Percentiles rank a stretch among this genome's conserved stretches.
Conservation (phyloP, 1,139 yeast species). For the Hanseniaspora sp. region DNA sequence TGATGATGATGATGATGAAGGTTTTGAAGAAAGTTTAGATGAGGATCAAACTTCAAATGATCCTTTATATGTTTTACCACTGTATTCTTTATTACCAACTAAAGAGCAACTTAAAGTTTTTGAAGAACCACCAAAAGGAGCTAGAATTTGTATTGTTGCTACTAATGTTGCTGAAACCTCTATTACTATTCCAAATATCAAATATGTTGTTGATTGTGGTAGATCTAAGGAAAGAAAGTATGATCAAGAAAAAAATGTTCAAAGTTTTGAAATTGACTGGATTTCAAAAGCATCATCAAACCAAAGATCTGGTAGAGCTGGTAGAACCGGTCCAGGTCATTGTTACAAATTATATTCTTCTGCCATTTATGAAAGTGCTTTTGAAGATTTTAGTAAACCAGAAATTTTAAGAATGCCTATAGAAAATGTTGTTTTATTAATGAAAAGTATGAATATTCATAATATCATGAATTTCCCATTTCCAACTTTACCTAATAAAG, state of each 20-base stretch:
- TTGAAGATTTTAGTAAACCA: constrained; percentile 70
- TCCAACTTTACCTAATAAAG: constrained; percentile 82
- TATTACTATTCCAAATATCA: constrained; percentile 86
- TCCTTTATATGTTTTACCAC: constrained; percentile 81
- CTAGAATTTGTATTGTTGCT: constrained; percentile 84
- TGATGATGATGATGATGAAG: constrained; percentile 85
- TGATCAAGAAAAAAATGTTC: constrained; percentile 80
- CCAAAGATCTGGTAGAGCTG: constrained; percentile 97
- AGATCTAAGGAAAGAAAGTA: constrained; percentile 79
- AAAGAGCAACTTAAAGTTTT: constrained; percentile 91
- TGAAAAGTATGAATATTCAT: constrained; percentile 96
- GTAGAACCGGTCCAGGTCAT: constrained; percentile 99
- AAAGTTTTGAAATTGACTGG: constrained; percentile 87
- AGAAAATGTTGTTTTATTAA: constrained; percentile 82
- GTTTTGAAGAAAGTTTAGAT: constrained; percentile 73
- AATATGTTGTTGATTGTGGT: constrained; percentile 94
- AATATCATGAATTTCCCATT: constrained; percentile 86
- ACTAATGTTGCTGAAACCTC: constrained; percentile 98
- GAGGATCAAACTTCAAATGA: constrained; percentile 66
- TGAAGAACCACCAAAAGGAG: constrained; percentile 70
- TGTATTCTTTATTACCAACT: constrained; percentile 85
- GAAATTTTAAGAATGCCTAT: constrained; percentile 93
- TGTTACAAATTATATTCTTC: constrained; percentile 87
- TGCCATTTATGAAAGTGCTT: constrained; percentile 85
- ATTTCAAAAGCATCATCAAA: constrained; percentile 90